Evolutionary conservation across 805 yeast genomes (phyloP), one percentile per base, ranked within the genome.

Genomic region (Jamesozyma piceae): DNA sequence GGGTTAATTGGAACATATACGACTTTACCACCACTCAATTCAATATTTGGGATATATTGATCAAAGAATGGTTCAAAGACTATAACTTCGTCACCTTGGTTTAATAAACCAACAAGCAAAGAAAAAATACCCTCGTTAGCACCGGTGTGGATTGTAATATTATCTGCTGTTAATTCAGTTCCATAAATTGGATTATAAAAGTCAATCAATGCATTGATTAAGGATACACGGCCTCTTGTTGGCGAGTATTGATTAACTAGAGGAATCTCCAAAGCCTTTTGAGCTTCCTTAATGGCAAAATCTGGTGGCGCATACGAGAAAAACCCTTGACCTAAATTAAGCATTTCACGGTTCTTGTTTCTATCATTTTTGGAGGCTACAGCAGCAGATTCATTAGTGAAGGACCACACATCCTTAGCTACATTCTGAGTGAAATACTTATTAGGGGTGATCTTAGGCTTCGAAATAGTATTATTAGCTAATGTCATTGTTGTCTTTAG

Each of bases 51-150:
- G 50, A 92, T 85, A 65, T 92, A 92, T 65, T 92, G 98, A 57
- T 92, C 98, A 59, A 92, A 92, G 60, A 88, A 92, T 2, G 98
- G 98, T 64, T 90, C 95, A 58, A 92, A 84, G 13, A 92, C 97
- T 61, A 92, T 84, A 21, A 82, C 98, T 63, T 92, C 98, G 55
- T 92, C 98, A 19, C 94, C 97, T 1, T 78, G 75, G 36, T 84
- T 74, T 49, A 92, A 65, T 52, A 88, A 82, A 0, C 94, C 98
- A 45, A 87, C 81, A 59, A 89, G 80, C 3, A 82, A 78, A 2
- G 95, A 66, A 41, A 86, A 72, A 71, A 92, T 84, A 30, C 97
- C 97, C 66, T 92, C 97, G 57, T 92, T 92, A 36, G 98, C 98
- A 43, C 98, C 98, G 1, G 97, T 88, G 36, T 96, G 86, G 32